Evolutionary conservation across 2,329 filamentous ascomycete species (phyloP).

Genomic region (Hypoxylon sp.): DNA sequence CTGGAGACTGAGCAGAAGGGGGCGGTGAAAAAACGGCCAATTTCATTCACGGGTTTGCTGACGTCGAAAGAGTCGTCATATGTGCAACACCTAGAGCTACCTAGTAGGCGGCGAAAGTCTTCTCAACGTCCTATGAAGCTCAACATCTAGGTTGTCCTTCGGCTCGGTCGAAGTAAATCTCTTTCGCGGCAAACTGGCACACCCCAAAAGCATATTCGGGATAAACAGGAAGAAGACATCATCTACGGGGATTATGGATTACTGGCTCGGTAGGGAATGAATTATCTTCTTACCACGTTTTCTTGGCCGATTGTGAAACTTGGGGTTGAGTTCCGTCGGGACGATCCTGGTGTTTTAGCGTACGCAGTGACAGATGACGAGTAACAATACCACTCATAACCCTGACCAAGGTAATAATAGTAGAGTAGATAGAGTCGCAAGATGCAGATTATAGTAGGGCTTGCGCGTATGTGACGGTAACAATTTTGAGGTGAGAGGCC

Average conservation of each 20-base stretch:
- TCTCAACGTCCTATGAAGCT: conserved; percentile 29
- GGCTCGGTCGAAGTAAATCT: not conserved
- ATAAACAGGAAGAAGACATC: conserved; percentile 23
- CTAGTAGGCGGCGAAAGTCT: conserved; percentile 2
- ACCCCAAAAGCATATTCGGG: conserved; percentile 18
- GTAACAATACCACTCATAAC: conserved; percentile 25
- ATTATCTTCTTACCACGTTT: conserved; percentile 25
- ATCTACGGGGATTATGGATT: conserved; percentile 19
- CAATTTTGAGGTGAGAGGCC: conserved; percentile 19
- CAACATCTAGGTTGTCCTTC: conserved; percentile 3
- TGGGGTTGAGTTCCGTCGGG: conserved; percentile 21
- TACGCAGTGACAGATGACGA: conserved; percentile 14
- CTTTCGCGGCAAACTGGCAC: conserved; percentile 18
- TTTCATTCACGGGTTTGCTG: conserved; percentile 12
- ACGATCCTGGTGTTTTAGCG: conserved; percentile 24
- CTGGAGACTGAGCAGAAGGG: conserved; percentile 34
- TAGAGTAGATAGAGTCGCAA: conserved; percentile 3
- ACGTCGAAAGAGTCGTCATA: conserved; percentile 19
- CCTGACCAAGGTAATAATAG: not conserved
- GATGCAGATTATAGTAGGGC: conserved; percentile 8
- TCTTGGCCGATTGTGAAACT: conserved; percentile 24
- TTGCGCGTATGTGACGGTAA: conserved; percentile 25
- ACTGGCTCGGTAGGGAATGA: conserved; percentile 15
- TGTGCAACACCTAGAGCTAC: conserved; percentile 4
- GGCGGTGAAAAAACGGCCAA: conserved; percentile 27